A percentile compares a stretch with the other conserved stretches of the same genome.
Evolutionary conservation across 2,329 filamentous ascomycete genomes (phyloP).

Genomic region (Uncinocarpus reesii): DNA sequence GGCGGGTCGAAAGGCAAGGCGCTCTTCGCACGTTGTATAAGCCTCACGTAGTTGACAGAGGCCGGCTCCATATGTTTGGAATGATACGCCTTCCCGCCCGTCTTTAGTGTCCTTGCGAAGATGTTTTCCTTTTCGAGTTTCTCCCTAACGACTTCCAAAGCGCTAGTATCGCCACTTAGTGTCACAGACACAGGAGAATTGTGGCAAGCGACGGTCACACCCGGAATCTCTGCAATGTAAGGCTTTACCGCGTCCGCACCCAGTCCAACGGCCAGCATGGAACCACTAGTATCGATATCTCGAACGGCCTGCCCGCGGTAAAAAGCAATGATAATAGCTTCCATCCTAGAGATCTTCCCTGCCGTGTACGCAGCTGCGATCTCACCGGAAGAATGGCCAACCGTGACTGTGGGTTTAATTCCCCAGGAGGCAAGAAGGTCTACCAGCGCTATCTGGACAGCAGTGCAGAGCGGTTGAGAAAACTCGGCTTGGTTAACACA

Average conservation of each 20-base stretch:
- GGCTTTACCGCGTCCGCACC: neutral
- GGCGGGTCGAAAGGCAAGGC: neutral
- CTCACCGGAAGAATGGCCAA: slow-evolving; percentile 23
- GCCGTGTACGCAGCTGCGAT: slow-evolving; percentile 22
- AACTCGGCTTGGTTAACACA: slow-evolving; percentile 17
- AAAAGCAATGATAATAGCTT: slow-evolving; percentile 18
- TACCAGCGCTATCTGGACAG: slow-evolving; percentile 21
- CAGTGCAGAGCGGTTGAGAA: slow-evolving; percentile 22
- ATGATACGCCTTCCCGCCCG: slow-evolving; percentile 22
- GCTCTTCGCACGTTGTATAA: neutral
- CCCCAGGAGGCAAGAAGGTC: slow-evolving; percentile 16
- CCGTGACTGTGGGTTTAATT: slow-evolving; percentile 15
- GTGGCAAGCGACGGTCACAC: slow-evolving; percentile 27
- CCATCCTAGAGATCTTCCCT: slow-evolving; percentile 10
- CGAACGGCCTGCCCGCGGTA: slow-evolving; percentile 14
- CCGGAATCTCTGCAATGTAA: neutral
- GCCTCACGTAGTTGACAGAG: slow-evolving; percentile 13
- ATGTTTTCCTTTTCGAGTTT: slow-evolving; percentile 16
- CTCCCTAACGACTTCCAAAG: slow-evolving; percentile 18
- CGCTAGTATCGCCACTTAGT: slow-evolving; percentile 26
- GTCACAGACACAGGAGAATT: slow-evolving; percentile 34
- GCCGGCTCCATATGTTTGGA: slow-evolving; percentile 21
- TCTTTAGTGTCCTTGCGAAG: slow-evolving; percentile 20
- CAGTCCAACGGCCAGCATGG: slow-evolving; percentile 17
- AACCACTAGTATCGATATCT: neutral